phyloP scores from a whole-genome alignment of 345 rosid genomes.

The Pistacia atlantica region DNA sequence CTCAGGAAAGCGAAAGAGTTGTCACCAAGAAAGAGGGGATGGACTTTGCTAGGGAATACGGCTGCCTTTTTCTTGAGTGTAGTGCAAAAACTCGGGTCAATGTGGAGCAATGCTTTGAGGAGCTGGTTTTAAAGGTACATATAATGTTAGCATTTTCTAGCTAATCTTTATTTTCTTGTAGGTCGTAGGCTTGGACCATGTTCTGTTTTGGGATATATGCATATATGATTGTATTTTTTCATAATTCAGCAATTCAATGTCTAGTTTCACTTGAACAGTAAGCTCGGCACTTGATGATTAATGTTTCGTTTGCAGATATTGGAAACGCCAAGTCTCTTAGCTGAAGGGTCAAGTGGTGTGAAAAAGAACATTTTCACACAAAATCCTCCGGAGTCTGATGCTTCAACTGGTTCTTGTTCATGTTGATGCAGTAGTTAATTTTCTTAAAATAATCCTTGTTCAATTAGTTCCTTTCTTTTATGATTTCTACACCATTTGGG shows the following conservation, averaged over 20 bases:
- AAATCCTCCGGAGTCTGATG: slow-evolving; percentile 57
- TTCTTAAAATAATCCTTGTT: slow-evolving; percentile 1
- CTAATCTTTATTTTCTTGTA: not conserved
- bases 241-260: too few relatives aligned
- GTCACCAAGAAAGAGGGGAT: slow-evolving; percentile 89
- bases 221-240: too few relatives aligned
- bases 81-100: slow-evolving; percentile 92
- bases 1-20: slow-evolving; percentile 92
- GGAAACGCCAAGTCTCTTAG: slow-evolving; percentile 81
- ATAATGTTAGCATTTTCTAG: not conserved
- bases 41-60: slow-evolving; percentile 84
- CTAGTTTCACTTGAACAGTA: not conserved
- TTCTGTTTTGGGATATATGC: too few relatives aligned
- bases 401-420: slow-evolving; percentile 53
- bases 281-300: not conserved
- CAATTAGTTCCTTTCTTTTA: not conserved
- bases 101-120: slow-evolving; percentile 95
- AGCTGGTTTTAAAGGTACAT: slow-evolving; percentile 86
- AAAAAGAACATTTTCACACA: slow-evolving; percentile 86
- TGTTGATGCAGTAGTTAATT: slow-evolving; percentile 17
- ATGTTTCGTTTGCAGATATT: slow-evolving; percentile 56
- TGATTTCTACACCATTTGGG: not conserved
- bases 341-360: slow-evolving; percentile 72
- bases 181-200: not conserved
- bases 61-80: slow-evolving; percentile 92